Percentiles rank a stretch among this genome's conserved stretches.
Conservation (phyloP, 768 basidiomycete species). For the Suillus brevipes region DNA sequence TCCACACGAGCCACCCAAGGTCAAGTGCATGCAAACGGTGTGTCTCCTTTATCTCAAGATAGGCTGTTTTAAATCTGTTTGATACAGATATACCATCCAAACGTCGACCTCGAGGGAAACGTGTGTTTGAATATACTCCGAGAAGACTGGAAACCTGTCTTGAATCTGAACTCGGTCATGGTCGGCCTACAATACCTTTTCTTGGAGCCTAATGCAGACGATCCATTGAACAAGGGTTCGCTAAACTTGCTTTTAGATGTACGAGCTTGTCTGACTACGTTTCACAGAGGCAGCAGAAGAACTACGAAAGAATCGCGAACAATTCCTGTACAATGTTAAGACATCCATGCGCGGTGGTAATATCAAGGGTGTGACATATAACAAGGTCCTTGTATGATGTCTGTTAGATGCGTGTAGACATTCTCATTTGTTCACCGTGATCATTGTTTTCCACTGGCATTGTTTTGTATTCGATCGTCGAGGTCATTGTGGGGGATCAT, state of each 20-base stretch:
- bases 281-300: constrained; percentile 91
- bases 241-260: constrained; percentile 2
- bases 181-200: constrained; percentile 98
- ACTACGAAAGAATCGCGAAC: constrained; percentile 83
- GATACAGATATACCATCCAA: constrained; percentile 94
- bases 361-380: constrained; percentile 79
- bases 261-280: constrained; percentile 13
- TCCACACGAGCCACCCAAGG: constrained; percentile 98
- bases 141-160: constrained; percentile 99
- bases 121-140: constrained; percentile 98
- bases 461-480: background rate
- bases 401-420: constrained; percentile 13
- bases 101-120: constrained; percentile 96
- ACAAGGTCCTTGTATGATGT: constrained; percentile 61
- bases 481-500: background rate
- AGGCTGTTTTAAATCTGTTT: constrained; percentile 10
- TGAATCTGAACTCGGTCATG: constrained; percentile 98
- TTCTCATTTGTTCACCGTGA: background rate
- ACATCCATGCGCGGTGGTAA: constrained; percentile 78
- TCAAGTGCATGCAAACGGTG: constrained; percentile 94
- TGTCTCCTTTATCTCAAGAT: constrained; percentile 23
- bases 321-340: constrained; percentile 85
- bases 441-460: constrained; percentile 3
- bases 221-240: constrained; percentile 96
- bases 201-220: constrained; percentile 97